These are phyloP conservation scores for Candida ovalis DNA, from an alignment of 805 yeast species.

Conservation along the genomic window DNA sequence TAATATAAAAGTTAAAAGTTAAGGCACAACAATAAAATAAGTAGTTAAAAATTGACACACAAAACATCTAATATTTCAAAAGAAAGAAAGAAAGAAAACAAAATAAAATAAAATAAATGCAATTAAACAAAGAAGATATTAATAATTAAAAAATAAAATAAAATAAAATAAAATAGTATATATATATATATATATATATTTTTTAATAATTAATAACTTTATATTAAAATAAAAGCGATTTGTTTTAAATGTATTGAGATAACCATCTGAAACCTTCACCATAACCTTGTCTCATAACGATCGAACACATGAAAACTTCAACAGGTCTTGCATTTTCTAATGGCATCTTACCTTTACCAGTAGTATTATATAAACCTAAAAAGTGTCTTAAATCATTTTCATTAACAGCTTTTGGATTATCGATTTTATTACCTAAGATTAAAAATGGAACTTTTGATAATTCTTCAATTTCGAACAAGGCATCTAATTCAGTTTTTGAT, in stretches of 20 bases:
- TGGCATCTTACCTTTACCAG: constrained; percentile 80
- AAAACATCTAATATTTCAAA: too few species aligned
- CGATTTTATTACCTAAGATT: constrained; percentile 94
- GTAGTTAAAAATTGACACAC: too few species aligned
- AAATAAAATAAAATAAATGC: too few species aligned
- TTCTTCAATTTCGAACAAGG: constrained; percentile 89
- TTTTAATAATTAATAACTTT: too few species aligned
- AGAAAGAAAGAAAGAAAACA: too few species aligned
- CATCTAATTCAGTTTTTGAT: constrained; percentile 91
- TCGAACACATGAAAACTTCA: constrained; percentile 96
- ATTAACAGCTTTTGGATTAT: constrained; percentile 87
- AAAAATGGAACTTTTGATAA: constrained; percentile 86
- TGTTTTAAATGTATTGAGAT: constrained; percentile 86
- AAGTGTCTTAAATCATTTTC: constrained; percentile 93
- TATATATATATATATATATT: too few species aligned
- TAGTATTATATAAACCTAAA: constrained; percentile 80
- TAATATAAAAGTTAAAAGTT: too few species aligned
- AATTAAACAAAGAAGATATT: too few species aligned
- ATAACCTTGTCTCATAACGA: constrained; percentile 97
- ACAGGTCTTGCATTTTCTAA: constrained; percentile 75
- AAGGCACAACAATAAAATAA: too few species aligned
- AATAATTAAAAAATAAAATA: too few species aligned
- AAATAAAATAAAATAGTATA: too few species aligned
- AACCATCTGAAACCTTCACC: constrained; percentile 99
- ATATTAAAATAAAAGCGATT: too few species aligned